These are phyloP conservation scores for Tetrastigma voinierianum DNA, from an alignment of 164 flowering plant genomes.

Conservation along the genomic window DNA sequence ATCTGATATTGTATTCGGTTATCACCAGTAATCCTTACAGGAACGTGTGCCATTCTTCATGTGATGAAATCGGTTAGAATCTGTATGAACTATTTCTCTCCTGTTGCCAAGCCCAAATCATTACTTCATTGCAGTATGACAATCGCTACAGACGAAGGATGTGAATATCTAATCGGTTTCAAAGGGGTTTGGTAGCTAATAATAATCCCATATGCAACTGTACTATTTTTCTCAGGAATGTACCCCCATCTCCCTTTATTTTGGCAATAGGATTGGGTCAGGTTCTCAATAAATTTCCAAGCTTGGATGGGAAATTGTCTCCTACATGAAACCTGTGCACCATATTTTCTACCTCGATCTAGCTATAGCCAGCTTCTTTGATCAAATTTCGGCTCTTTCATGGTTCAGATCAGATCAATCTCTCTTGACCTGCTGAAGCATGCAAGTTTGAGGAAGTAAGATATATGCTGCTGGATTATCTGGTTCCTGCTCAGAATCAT, in stretches of 20 bases:
- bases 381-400: conserved; percentile 66
- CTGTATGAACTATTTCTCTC: conserved; percentile 71
- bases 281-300: conserved; percentile 57
- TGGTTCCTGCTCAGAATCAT: conserved; percentile 62
- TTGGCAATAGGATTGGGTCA: conserved; percentile 37
- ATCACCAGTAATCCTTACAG: conserved; percentile 58
- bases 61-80: conserved; percentile 76
- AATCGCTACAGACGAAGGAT: conserved; percentile 81
- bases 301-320: conserved; percentile 69
- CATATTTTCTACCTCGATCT: conserved; percentile 69
- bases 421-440: conserved; percentile 62
- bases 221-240: conserved; percentile 74
- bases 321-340: conserved; percentile 77
- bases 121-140: conserved; percentile 69
- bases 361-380: conserved; percentile 90
- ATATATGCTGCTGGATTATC: conserved; percentile 69
- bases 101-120: conserved; percentile 43
- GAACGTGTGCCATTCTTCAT: conserved; percentile 68
- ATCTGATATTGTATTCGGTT: background rate
- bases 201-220: conserved; percentile 73
- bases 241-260: conserved; percentile 73
- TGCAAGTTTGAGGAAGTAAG: conserved; percentile 79
- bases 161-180: conserved; percentile 67
- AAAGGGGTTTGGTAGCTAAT: conserved; percentile 46
- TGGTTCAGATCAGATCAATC: conserved; percentile 51